These are phyloP conservation scores for Fusarium udum DNA, from an alignment of 2,329 filamentous ascomycete species.

Conservation along the genomic window DNA sequence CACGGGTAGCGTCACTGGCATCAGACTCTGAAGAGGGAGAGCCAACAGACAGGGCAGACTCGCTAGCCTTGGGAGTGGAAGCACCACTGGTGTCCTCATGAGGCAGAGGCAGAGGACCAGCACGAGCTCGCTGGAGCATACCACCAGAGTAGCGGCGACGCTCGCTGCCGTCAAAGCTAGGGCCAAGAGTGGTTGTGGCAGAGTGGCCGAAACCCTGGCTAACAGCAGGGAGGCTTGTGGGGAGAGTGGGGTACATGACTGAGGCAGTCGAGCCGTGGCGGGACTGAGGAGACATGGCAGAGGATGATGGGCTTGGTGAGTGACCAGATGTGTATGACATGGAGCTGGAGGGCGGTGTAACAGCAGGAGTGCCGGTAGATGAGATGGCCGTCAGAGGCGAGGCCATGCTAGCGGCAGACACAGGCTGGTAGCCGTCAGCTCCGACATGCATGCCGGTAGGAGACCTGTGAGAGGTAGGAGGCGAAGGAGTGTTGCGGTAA, in stretches of 20 bases:
- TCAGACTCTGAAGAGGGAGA: slow-evolving; percentile 68
- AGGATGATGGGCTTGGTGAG: slow-evolving; percentile 76
- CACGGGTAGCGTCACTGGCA: slow-evolving; percentile 59
- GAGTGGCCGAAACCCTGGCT: slow-evolving; percentile 75
- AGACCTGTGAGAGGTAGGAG: slow-evolving; percentile 54
- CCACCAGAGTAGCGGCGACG: slow-evolving; percentile 73
- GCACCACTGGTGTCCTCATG: slow-evolving; percentile 52
- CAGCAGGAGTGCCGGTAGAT: slow-evolving; percentile 76
- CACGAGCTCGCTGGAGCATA: slow-evolving; percentile 69
- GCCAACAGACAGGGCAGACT: slow-evolving; percentile 56
- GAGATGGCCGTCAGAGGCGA: slow-evolving; percentile 68
- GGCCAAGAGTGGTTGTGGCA: slow-evolving; percentile 76
- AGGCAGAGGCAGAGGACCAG: slow-evolving; percentile 52
- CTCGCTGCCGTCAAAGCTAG: slow-evolving; percentile 70
- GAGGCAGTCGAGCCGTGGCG: slow-evolving; percentile 68
- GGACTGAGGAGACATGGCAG: slow-evolving; percentile 73
- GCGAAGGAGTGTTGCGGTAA: slow-evolving; percentile 67
- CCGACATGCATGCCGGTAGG: slow-evolving; percentile 48
- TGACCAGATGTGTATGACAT: slow-evolving; percentile 82
- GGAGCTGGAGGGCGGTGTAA: slow-evolving; percentile 79
- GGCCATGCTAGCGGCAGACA: slow-evolving; percentile 65
- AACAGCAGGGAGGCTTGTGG: slow-evolving; percentile 65
- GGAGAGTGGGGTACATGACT: slow-evolving; percentile 78
- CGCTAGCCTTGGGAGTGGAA: slow-evolving; percentile 56
- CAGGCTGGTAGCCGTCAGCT: slow-evolving; percentile 52